Evolutionary conservation across 2,329 filamentous ascomycete species (phyloP).

Genomic region (Davidsoniella australis): DNA sequence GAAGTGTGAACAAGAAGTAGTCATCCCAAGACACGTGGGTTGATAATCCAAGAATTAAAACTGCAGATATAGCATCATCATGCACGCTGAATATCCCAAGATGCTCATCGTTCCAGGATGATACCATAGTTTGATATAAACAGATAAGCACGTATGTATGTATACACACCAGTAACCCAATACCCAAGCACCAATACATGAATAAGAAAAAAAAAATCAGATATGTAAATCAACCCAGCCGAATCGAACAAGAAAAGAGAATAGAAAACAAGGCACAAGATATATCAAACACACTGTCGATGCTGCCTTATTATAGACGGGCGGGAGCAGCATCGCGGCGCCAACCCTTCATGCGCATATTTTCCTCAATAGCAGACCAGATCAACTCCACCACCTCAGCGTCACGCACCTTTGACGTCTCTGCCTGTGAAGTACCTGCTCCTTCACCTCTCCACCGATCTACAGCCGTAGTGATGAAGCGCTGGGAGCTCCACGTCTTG

Average conservation of each 20-base stretch:
- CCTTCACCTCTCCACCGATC: conserved; percentile 56
- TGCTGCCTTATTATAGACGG: conserved; percentile 23
- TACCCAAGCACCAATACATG: no score
- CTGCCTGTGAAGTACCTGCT: conserved; percentile 21
- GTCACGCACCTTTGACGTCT: conserved; percentile 59
- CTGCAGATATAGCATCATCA: no score
- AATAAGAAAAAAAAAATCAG: no score
- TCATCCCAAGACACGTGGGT: no score
- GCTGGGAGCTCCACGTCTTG: conserved; percentile 60
- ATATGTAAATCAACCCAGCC: no score
- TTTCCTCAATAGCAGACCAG: conserved; percentile 75
- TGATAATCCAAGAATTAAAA: no score
- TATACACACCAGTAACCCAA: no score
- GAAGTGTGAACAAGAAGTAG: no score
- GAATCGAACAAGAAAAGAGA: not conserved
- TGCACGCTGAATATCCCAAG: no score
- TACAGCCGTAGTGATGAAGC: conserved; percentile 62
- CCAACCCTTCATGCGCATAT: conserved; percentile 79
- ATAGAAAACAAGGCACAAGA: not conserved
- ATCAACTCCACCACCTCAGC: conserved; percentile 84
- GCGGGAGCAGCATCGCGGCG: conserved; percentile 49
- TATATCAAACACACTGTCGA: not conserved
- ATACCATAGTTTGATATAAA: no score
- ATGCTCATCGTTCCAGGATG: no score
- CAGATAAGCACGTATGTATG: no score